Conservation (phyloP, 2,329 filamentous ascomycete genomes). For the Ophiostoma ulmi region DNA sequence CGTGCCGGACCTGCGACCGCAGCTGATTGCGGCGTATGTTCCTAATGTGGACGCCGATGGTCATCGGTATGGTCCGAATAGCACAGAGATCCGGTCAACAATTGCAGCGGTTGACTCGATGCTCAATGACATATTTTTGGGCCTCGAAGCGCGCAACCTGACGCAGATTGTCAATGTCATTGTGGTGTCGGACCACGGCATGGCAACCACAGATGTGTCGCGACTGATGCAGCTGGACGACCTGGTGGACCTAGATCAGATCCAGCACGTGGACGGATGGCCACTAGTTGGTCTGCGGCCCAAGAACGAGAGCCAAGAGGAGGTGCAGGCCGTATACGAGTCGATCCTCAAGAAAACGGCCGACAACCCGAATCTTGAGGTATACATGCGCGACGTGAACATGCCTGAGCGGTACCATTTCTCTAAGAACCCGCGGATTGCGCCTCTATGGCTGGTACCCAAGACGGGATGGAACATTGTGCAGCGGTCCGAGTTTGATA, state of each 20-base stretch:
- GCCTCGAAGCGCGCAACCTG: slow-evolving; percentile 74
- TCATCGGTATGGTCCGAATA: slow-evolving; percentile 87
- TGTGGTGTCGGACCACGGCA: slow-evolving; percentile 95
- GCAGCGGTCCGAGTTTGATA: slow-evolving; percentile 69
- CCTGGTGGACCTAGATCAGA: slow-evolving; percentile 68
- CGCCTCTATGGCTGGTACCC: slow-evolving; percentile 89
- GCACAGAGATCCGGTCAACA: slow-evolving; percentile 76
- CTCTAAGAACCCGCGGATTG: slow-evolving; percentile 78
- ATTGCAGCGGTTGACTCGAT: slow-evolving; percentile 78
- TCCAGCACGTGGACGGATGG: slow-evolving; percentile 90
- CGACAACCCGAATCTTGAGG: slow-evolving; percentile 66
- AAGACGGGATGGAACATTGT: slow-evolving; percentile 92
- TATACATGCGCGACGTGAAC: slow-evolving; percentile 77
- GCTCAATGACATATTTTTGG: slow-evolving; percentile 69
- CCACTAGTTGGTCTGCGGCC: slow-evolving; percentile 84
- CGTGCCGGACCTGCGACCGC: slow-evolving; percentile 60
- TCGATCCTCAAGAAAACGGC: slow-evolving; percentile 52
- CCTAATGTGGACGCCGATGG: slow-evolving; percentile 86
- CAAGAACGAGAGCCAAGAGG: slow-evolving; percentile 51
- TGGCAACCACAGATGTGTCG: slow-evolving; percentile 83
- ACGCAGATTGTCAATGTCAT: slow-evolving; percentile 89
- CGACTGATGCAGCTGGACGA: slow-evolving; percentile 87
- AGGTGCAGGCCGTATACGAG: slow-evolving; percentile 64
- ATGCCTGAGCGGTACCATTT: slow-evolving; percentile 97
- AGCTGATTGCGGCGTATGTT: slow-evolving; percentile 90